A percentile compares a stretch with the other conserved stretches of the same genome.
Evolutionary conservation across 2,329 filamentous ascomycete genomes (phyloP).

Genomic region (Emmonsiellopsis sp.): DNA sequence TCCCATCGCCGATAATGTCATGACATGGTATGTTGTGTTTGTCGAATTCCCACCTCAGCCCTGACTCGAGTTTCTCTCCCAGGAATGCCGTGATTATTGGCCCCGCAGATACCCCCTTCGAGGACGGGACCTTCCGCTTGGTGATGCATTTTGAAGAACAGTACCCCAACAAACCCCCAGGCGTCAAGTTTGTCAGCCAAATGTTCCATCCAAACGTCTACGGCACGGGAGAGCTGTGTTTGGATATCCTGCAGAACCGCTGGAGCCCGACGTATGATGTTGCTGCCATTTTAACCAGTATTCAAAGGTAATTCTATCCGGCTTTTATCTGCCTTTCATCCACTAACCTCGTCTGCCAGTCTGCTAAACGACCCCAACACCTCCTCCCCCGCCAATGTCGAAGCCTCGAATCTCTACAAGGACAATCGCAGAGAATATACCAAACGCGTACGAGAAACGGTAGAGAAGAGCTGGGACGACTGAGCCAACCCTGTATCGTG

Average conservation of each 20-base stretch:
- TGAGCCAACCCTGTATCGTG: constrained; percentile 44
- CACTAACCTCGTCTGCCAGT: constrained; percentile 40
- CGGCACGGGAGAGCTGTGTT: constrained; percentile 86
- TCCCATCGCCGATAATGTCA: constrained; percentile 90
- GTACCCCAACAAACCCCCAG: constrained; percentile 95
- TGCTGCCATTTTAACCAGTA: constrained; percentile 90
- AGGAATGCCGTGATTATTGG: constrained; percentile 99
- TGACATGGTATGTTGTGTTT: constrained; percentile 65
- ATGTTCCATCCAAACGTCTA: constrained; percentile 99
- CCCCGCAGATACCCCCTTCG: constrained; percentile 91
- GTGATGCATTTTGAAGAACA: constrained; percentile 99
- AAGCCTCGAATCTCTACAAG: constrained; percentile 96
- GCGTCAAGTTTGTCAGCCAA: constrained; percentile 95
- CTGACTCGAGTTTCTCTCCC: not conserved
- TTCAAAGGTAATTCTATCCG: constrained; percentile 63
- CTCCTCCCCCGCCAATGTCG: constrained; percentile 94
- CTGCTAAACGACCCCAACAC: constrained; percentile 96
- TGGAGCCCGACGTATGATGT: constrained; percentile 99
- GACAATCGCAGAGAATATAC: constrained; percentile 95
- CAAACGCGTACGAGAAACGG: constrained; percentile 89
- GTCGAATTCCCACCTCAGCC: not conserved
- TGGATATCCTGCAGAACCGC: constrained; percentile 94
- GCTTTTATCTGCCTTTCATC: not conserved
- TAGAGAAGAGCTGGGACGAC: constrained; percentile 99
- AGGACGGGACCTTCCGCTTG: constrained; percentile 93